These are phyloP conservation scores for Fusarium kyushuense DNA, from an alignment of 2,329 filamentous ascomycete genomes.

Conservation along the genomic window DNA sequence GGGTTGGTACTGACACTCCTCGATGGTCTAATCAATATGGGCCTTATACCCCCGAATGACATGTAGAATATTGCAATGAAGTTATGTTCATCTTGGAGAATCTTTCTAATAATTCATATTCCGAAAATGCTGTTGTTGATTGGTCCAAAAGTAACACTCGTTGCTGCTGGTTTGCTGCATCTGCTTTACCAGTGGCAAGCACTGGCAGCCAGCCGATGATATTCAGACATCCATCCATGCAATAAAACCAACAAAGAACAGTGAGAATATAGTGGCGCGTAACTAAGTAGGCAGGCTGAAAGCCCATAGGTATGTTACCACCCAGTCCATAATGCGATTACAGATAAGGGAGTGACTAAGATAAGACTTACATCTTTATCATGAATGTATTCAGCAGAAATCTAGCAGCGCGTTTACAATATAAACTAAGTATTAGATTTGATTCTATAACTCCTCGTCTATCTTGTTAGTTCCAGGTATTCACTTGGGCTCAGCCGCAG, in stretches of 20 bases:
- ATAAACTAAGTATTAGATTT: background rate
- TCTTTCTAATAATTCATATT: background rate
- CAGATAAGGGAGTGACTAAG: background rate
- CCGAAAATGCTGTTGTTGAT: background rate
- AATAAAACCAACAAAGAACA: too few relatives aligned
- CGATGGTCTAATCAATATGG: background rate
- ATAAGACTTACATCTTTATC: background rate
- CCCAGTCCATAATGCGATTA: background rate
- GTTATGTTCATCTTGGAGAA: background rate
- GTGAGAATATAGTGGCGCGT: background rate
- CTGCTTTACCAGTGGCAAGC: background rate
- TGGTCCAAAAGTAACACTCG: background rate
- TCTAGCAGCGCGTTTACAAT: fast-evolving
- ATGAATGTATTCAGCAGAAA: background rate
- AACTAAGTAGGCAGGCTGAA: background rate
- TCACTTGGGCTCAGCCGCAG: background rate
- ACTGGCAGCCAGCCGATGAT: background rate
- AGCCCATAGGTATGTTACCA: background rate
- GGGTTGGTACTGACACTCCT: background rate
- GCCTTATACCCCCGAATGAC: background rate
- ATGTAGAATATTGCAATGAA: background rate
- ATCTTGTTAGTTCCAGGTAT: background rate
- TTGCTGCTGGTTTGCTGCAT: background rate
- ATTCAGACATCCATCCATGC: background rate
- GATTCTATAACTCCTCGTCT: background rate